A percentile compares a stretch with the other conserved stretches of the same genome.
phyloP scores from a whole-genome alignment of 1,139 yeast genomes.

The Insectozyma bohioensis region DNA sequence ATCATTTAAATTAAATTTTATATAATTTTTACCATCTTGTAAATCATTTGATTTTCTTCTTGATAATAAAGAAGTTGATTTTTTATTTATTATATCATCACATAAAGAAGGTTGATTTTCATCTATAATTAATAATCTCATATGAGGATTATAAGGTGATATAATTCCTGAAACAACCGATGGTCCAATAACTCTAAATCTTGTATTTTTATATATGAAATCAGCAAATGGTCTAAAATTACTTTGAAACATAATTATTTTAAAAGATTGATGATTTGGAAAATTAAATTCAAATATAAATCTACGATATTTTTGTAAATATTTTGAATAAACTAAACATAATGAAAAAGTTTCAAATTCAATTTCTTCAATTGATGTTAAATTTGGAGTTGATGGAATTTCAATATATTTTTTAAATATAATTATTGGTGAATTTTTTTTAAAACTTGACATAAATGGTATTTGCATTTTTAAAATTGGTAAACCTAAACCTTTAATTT shows the following conservation, averaged over 20 bases:
- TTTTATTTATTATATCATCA: conserved; percentile 34
- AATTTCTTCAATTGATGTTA: conserved; percentile 12
- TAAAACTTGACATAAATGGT: conserved; percentile 38
- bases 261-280: conserved; percentile 16
- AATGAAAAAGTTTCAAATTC: conserved; percentile 34
- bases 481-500: conserved; percentile 33
- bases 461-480: conserved; percentile 38
- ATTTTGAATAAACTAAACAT: conserved; percentile 35
- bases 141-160: conserved; percentile 31
- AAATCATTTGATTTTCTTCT: conserved; percentile 6
- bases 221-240: conserved; percentile 42
- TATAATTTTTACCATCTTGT: conserved; percentile 4
- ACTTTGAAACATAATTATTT: conserved; percentile 35
- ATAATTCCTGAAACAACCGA: conserved; percentile 32
- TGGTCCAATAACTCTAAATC: conserved; percentile 43
- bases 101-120: conserved; percentile 35
- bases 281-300: conserved; percentile 22
- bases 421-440: conserved; percentile 39
- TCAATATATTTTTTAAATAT: conserved; percentile 34
- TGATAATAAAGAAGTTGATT: conserved; percentile 25
- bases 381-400: conserved; percentile 26
- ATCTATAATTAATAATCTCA: conserved; percentile 38
- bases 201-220: conserved; percentile 35
- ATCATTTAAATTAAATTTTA: conserved; percentile 11
- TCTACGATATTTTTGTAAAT: conserved; percentile 28